Conservation (phyloP, 371 early-diverging fungal genomes). For the Gilbertella persicaria region DNA sequence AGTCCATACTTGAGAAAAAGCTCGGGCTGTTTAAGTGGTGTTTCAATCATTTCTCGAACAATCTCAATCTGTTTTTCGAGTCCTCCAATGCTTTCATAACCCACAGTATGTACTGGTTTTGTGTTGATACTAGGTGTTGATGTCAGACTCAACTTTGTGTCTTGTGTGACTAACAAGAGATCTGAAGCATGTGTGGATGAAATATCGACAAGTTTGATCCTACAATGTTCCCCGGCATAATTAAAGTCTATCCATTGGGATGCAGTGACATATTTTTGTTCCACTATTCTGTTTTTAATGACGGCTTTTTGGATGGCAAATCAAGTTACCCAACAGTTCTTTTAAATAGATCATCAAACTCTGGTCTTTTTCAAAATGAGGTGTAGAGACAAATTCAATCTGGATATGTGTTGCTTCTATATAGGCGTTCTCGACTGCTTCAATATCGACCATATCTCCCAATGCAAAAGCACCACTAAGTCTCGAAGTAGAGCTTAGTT, state of each 20-base stretch:
- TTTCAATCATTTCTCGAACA: conserved; percentile 87
- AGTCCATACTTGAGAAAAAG: conserved; percentile 71
- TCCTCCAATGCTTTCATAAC: conserved; percentile 75
- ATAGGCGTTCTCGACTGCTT: background rate
- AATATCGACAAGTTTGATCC: conserved; percentile 10
- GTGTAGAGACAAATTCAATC: conserved; percentile 12
- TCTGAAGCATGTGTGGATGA: background rate
- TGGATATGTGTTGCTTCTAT: conserved; percentile 18
- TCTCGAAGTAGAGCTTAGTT: conserved; percentile 18
- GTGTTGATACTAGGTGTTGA: background rate
- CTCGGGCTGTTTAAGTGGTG: conserved; percentile 78
- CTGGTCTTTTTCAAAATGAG: conserved; percentile 8
- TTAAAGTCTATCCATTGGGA: conserved; percentile 56
- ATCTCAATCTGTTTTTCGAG: conserved; percentile 65
- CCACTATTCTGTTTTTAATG: conserved; percentile 41
- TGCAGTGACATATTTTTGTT: conserved; percentile 48
- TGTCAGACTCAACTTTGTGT: conserved; percentile 18
- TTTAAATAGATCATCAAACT: conserved; percentile 19
- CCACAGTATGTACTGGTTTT: conserved; percentile 5
- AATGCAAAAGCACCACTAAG: conserved; percentile 19
- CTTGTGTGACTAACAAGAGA: conserved; percentile 27
- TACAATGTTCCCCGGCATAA: conserved; percentile 21
- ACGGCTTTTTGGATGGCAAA: too few relatives aligned
- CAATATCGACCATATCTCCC: conserved; percentile 17
- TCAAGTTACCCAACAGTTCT: conserved; percentile 28